phyloP scores from a whole-genome alignment of 2,329 filamentous ascomycete species.

The Colletotrichum sp. region DNA sequence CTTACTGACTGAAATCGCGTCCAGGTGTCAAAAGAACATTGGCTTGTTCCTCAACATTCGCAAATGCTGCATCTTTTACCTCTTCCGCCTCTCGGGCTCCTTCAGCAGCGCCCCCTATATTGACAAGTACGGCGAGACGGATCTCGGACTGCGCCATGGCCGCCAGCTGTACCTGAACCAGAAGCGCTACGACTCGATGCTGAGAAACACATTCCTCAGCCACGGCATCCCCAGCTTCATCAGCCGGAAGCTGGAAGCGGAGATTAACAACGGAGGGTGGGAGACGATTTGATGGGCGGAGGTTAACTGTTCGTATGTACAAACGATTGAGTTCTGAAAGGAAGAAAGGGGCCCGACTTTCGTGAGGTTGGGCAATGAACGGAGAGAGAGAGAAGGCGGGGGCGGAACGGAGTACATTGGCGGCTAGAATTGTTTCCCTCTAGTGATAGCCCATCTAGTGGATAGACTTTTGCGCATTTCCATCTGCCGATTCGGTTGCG shows the following conservation, averaged over 20 bases:
- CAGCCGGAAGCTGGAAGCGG: constrained; percentile 86
- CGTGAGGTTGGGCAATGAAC: not conserved
- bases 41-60: constrained; percentile 97
- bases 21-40: constrained; percentile 84
- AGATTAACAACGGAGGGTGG: constrained; percentile 98
- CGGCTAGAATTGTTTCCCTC: not conserved
- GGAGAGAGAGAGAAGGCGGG: not conserved
- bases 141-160: constrained; percentile 85
- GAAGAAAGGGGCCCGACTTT: not conserved
- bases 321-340: not conserved
- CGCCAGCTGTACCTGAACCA: constrained; percentile 93
- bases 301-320: not conserved
- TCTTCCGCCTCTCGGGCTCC: constrained; percentile 81
- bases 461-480: not conserved
- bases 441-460: not conserved
- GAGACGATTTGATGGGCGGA: constrained; percentile 67
- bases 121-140: constrained; percentile 93
- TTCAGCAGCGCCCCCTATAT: constrained; percentile 92
- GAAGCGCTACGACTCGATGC: constrained; percentile 87
- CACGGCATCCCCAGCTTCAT: constrained; percentile 91
- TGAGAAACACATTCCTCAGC: constrained; percentile 84
- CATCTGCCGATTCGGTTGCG: not conserved
- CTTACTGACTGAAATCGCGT: constrained; percentile 26
- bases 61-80: constrained; percentile 90
- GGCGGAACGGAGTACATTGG: not conserved